Base-by-base conservation (phyloP, 2,329 filamentous ascomycete genomes). In the Teratosphaeria gauchensis region DNA sequence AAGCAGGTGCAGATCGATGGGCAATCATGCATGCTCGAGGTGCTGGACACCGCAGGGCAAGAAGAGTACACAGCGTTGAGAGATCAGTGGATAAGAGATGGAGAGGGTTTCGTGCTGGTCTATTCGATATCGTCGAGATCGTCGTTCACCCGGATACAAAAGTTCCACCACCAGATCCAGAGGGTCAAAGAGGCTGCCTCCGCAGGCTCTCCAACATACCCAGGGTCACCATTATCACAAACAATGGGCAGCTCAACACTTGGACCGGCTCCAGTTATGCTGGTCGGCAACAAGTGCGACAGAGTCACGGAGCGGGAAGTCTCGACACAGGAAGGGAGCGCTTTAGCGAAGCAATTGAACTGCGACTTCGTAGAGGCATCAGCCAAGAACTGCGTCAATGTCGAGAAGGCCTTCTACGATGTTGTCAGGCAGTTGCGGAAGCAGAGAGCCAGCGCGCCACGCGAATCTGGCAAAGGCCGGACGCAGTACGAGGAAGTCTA, bases 251-350 rank as follows among this genome's bases (percentile, higher is more conserved):
- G 76, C 21, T 76, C 77, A 51, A 79, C 71, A 30, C 84, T 83
- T 63, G 81, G 84, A 63, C 87, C 87, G 21, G 90, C 94, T 16
- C 94, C 94, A 53, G 90, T 99, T 69, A 97, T 99, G 94, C 82
- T 99, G 32, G 94, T 99, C 38, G 94, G 94, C 65, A 97, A 99
- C 81, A 99, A 99, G 79, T 95, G 90, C 77, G 94, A 99, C 76
- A 84, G 94, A 69, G 90, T 95, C 53, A 95, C 92, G 31, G 94
- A 97, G 77, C 85, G 94, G 65, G 92, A 96, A 71, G 94, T 97
- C 3, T 96, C 92, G 2, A 95, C 92, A 55, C 94, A 97, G 74
- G 94, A 99, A 77, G 94, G 94, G 16, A 89, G 90, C 65, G 91
- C 92, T 56, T 78, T 97, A 46, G 92, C 94, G 58, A 88, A 92